Evolutionary conservation across 805 yeast species (phyloP).

Genomic region (Cyberlindnera misumaiensis): DNA sequence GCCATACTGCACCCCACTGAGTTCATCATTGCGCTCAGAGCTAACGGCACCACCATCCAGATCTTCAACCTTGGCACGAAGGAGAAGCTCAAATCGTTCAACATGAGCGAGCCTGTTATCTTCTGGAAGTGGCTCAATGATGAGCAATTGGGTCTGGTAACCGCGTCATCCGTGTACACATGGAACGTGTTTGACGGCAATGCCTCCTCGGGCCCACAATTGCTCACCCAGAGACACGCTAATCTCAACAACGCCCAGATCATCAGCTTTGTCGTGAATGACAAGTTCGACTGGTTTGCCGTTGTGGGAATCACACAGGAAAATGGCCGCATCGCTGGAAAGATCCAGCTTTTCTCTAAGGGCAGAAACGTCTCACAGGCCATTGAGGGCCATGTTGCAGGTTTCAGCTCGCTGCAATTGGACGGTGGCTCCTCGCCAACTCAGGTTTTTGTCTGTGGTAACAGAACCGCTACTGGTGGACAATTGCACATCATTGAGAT

Average conservation of each 20-base stretch:
- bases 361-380: slow-evolving; percentile 91
- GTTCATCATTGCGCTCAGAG: slow-evolving; percentile 86
- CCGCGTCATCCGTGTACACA: slow-evolving; percentile 64
- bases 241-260: slow-evolving; percentile 76
- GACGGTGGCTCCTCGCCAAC: slow-evolving; percentile 65
- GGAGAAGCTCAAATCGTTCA: slow-evolving; percentile 82
- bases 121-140: slow-evolving; percentile 92
- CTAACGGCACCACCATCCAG: slow-evolving; percentile 93
- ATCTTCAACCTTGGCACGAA: slow-evolving; percentile 84
- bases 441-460: slow-evolving; percentile 88
- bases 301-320: slow-evolving; percentile 93
- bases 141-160: slow-evolving; percentile 72
- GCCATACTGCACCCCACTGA: slow-evolving; percentile 94
- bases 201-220: slow-evolving; percentile 69
- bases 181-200: slow-evolving; percentile 85
- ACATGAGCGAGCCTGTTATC: slow-evolving; percentile 80
- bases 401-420: slow-evolving; percentile 70
- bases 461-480: slow-evolving; percentile 71
- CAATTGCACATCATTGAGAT: slow-evolving; percentile 91
- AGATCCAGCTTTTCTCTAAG: slow-evolving; percentile 85
- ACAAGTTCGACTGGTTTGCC: slow-evolving; percentile 85
- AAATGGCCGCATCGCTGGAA: slow-evolving; percentile 91
- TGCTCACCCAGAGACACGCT: slow-evolving; percentile 78
- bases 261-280: slow-evolving; percentile 82
- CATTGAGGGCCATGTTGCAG: slow-evolving; percentile 95